Evolutionary conservation across 1,139 yeast genomes (phyloP).

Genomic region (Geotrichum macrosporum): DNA sequence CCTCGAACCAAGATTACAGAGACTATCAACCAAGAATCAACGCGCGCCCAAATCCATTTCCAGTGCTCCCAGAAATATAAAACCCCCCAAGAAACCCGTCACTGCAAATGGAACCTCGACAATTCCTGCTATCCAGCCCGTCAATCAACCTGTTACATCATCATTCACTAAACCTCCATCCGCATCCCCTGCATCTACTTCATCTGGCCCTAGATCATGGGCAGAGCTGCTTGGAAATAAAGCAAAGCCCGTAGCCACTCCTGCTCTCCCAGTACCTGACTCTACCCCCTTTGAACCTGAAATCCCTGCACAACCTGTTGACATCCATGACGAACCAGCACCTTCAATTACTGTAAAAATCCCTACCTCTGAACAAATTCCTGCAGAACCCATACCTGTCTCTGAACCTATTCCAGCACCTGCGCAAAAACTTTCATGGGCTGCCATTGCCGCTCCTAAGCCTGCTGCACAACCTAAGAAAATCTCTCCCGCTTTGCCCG

Average conservation of each 20-base stretch:
- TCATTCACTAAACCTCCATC: slow-evolving; percentile 17
- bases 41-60: slow-evolving; percentile 11
- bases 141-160: slow-evolving; percentile 24
- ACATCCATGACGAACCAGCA: slow-evolving; percentile 15
- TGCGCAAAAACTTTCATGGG: slow-evolving; percentile 39
- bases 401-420: slow-evolving; percentile 1
- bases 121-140: slow-evolving; percentile 13
- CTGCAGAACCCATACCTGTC: background rate
- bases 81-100: slow-evolving; percentile 6
- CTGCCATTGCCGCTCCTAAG: slow-evolving; percentile 41
- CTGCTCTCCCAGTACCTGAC: slow-evolving; percentile 22
- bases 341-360: slow-evolving; percentile 20
- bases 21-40: slow-evolving; percentile 6
- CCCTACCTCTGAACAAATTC: slow-evolving; percentile 11
- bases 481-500: slow-evolving; percentile 8
- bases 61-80: slow-evolving; percentile 1
- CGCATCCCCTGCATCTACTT: slow-evolving; percentile 24
- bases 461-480: slow-evolving; percentile 24
- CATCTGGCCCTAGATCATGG: slow-evolving; percentile 29
- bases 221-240: slow-evolving; percentile 29
- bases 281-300: slow-evolving; percentile 22
- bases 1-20: slow-evolving; percentile 2
- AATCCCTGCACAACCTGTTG: no score
- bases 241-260: slow-evolving; percentile 22
- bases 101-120: slow-evolving; percentile 1